These are phyloP conservation scores for Penicillium robsamsonii DNA, from an alignment of 495 filamentous ascomycete genomes.

Conservation along the genomic window DNA sequence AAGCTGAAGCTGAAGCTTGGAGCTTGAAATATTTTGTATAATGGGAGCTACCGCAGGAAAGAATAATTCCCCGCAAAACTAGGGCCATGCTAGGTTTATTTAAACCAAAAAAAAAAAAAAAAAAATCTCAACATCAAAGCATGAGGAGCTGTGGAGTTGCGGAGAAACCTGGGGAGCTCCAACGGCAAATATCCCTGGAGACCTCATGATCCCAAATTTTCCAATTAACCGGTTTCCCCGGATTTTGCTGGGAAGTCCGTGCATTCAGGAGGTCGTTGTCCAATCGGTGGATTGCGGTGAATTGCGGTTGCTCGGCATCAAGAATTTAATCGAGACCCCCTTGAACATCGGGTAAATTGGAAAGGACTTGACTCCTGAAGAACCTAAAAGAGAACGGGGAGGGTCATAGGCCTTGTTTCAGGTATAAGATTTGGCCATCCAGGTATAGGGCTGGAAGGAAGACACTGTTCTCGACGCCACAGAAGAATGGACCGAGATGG, in stretches of 20 bases:
- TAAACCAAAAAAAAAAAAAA: not conserved
- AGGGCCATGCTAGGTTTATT: constrained; percentile 6
- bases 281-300: constrained; percentile 6
- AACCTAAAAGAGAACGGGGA: not conserved
- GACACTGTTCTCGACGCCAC: not conserved
- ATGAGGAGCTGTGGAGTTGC: not conserved
- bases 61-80: constrained; percentile 1
- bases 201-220: constrained; percentile 1
- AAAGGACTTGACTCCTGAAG: not conserved
- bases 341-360: not conserved
- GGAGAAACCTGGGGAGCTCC: constrained; percentile 13
- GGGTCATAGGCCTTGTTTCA: not conserved
- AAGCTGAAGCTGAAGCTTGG: not conserved
- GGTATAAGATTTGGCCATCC: not conserved
- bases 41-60: not conserved
- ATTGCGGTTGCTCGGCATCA: not conserved
- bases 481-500: not conserved
- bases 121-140: not conserved
- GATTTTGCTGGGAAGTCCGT: constrained; percentile 3
- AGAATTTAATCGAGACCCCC: not conserved
- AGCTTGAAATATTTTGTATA: not conserved
- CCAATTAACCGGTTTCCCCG: constrained; percentile 28
- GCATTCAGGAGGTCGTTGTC: not conserved
- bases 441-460: not conserved
- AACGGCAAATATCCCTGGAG: constrained; percentile 7